Base-by-base conservation (phyloP, 1,139 yeast species). In the Geotrichum australiense region DNA sequence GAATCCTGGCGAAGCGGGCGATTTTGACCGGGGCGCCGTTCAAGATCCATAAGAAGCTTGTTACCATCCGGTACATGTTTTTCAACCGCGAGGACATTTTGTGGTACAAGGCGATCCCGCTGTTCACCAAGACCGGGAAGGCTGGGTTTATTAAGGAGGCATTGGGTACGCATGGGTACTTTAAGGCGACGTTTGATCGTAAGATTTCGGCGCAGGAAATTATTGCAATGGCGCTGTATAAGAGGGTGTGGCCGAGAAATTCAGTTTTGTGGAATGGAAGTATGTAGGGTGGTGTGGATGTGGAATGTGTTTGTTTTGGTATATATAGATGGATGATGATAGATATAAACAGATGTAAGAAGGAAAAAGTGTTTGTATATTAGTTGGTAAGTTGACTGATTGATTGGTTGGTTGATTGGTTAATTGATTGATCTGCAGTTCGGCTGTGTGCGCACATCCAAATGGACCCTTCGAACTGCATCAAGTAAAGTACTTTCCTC, bases 101-200 rank as follows among this genome's bases (percentile, higher is more conserved):
- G 51, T 85, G 84, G 78, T 93, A 83, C 72, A 85, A 85, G 67
- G 82, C 93, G 4, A 81, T 93, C 52, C 97, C 97, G 30, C 68
- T 93, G 50, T 91, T 86, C 63, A 89, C 97, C 36, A 86, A 85
- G 61, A 73, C 80, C 54, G 98, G 98, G 40, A 78, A 96, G 61
- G 72, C 87, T 30, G 99, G 99, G 45, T 83, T 81, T 61, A 86
- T 93, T 61, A 89, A 86, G 63, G 97, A 91, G 61, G 76, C 89
- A 60, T 73, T 93, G 66, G 99, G 99, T 66, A 93, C 98, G 2
- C 98, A 93, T 63, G 99, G 99, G 50, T 86, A 91, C 66, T 89
- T 82, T 73, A 93, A 93, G 67, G 96, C 96, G 18, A 83, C 85
- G 16, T 93, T 93, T 57, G 97, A 93, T 60, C 93, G 93, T 44